These are phyloP conservation scores for Parasarocladium wereldwijsianum DNA, from an alignment of 2,329 filamentous ascomycete species.

Conservation along the genomic window DNA sequence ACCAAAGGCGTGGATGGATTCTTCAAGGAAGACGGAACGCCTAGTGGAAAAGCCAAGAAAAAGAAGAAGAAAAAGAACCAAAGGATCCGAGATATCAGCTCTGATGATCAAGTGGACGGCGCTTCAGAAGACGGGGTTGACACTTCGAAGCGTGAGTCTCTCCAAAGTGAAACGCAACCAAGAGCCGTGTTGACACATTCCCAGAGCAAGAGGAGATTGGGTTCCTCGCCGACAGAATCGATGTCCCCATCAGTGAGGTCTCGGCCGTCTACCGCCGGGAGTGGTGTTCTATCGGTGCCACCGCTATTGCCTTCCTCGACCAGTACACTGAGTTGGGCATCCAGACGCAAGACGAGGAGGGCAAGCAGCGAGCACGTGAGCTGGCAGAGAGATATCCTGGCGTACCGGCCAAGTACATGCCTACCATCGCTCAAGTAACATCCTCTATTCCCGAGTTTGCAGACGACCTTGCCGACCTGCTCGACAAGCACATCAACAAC, in stretches of 20 bases:
- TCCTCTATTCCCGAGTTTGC: slow-evolving; percentile 17
- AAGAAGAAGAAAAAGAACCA: slow-evolving; percentile 23
- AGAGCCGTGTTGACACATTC: background rate
- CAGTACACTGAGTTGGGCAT: slow-evolving; percentile 24
- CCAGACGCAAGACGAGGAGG: slow-evolving; percentile 14
- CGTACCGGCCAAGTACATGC: slow-evolving; percentile 27
- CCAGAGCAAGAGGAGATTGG: slow-evolving; percentile 24
- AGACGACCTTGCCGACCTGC: slow-evolving; percentile 24
- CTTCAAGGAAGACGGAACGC: slow-evolving; percentile 24
- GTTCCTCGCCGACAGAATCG: slow-evolving; percentile 28
- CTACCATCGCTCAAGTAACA: slow-evolving; percentile 25
- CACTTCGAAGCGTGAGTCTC: slow-evolving; percentile 12
- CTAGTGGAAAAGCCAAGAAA: slow-evolving; percentile 13
- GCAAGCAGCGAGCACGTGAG: slow-evolving; percentile 16
- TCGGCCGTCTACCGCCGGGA: slow-evolving; percentile 23
- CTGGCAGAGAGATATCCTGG: slow-evolving; percentile 23
- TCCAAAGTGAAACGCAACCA: background rate
- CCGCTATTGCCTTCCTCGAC: slow-evolving; percentile 27
- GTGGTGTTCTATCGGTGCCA: slow-evolving; percentile 21
- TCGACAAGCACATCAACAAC: slow-evolving; percentile 27
- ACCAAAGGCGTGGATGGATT: slow-evolving; percentile 76
- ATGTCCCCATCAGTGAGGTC: slow-evolving; percentile 24
- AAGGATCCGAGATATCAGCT: too few relatives aligned
- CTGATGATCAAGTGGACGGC: too few relatives aligned
- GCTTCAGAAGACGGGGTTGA: background rate